These are phyloP conservation scores for Escallonia herrerae DNA, from an alignment of 129 eudicot genomes.

Conservation along the genomic window DNA sequence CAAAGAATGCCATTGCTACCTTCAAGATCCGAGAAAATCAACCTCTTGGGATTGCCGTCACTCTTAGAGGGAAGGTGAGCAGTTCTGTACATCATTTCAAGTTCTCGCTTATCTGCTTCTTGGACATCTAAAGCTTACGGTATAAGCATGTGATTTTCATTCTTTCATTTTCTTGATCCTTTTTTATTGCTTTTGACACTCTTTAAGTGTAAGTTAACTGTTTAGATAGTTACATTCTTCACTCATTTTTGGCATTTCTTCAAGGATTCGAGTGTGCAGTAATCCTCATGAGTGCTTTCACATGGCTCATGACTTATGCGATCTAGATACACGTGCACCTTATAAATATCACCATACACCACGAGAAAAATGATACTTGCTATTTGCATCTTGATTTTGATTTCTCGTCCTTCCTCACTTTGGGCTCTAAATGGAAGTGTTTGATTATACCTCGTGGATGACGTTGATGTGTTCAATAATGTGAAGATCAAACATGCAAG, in stretches of 20 bases:
- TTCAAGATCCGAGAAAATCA: slow-evolving; percentile 80
- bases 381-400: not conserved
- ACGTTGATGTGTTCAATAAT: not conserved
- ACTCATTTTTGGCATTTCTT: too few relatives aligned
- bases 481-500: too few relatives aligned
- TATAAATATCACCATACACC: too few relatives aligned
- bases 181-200: not conserved
- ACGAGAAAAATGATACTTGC: too few relatives aligned
- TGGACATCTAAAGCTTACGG: slow-evolving; percentile 1
- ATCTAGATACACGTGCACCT: too few relatives aligned
- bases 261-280: too few relatives aligned
- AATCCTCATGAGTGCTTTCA: too few relatives aligned
- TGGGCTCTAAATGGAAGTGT: not conserved
- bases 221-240: too few relatives aligned
- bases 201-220: not conserved
- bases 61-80: slow-evolving; percentile 86
- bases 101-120: not conserved
- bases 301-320: too few relatives aligned
- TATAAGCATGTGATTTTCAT: not conserved
- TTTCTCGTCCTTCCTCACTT: too few relatives aligned
- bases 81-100: not conserved
- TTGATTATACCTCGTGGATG: not conserved
- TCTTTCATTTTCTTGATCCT: not conserved
- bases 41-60: slow-evolving; percentile 79
- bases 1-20: slow-evolving; percentile 85